phyloP scores from a whole-genome alignment of 139 green algal genomes.

The Astrephomene gubernaculifera region DNA sequence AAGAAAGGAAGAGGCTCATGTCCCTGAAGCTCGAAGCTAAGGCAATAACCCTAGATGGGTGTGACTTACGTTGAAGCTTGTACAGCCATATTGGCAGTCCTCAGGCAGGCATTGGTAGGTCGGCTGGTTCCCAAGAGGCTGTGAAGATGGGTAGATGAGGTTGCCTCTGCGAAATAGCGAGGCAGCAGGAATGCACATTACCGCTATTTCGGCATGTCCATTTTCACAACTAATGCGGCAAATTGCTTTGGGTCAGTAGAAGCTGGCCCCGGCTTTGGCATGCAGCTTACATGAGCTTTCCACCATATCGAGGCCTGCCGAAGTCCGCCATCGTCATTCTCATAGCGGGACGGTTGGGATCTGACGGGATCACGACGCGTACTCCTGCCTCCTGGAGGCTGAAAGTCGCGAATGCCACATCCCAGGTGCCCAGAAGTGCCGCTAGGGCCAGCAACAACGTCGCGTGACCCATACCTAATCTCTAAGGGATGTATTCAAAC shows the following conservation, averaged over 20 bases:
- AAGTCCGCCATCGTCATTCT: conserved; percentile 82
- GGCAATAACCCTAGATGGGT: background rate
- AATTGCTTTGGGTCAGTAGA: background rate
- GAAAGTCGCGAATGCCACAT: background rate
- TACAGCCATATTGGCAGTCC: conserved; percentile 57
- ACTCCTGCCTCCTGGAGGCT: background rate
- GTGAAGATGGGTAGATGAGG: conserved; percentile 50
- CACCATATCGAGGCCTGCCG: conserved; percentile 77
- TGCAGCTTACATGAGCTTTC: conserved; percentile 59
- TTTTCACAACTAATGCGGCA: background rate
- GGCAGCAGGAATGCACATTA: too few species aligned
- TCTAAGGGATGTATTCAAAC: too few species aligned
- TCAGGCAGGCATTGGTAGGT: conserved; percentile 42
- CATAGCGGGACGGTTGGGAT: conserved; percentile 22
- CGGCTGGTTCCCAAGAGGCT: background rate
- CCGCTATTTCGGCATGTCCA: background rate
- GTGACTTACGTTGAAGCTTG: conserved; percentile 50
- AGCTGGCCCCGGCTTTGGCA: background rate
- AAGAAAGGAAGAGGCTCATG: background rate
- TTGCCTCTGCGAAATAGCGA: conserved; percentile 38
- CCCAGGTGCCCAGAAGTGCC: too few species aligned
- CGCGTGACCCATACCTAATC: too few species aligned
- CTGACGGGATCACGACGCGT: conserved; percentile 2
- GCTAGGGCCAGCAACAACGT: too few species aligned
- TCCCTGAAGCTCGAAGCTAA: background rate